Evolutionary conservation across 768 basidiomycete genomes (phyloP).

Genomic region (Suillus occidentalis): DNA sequence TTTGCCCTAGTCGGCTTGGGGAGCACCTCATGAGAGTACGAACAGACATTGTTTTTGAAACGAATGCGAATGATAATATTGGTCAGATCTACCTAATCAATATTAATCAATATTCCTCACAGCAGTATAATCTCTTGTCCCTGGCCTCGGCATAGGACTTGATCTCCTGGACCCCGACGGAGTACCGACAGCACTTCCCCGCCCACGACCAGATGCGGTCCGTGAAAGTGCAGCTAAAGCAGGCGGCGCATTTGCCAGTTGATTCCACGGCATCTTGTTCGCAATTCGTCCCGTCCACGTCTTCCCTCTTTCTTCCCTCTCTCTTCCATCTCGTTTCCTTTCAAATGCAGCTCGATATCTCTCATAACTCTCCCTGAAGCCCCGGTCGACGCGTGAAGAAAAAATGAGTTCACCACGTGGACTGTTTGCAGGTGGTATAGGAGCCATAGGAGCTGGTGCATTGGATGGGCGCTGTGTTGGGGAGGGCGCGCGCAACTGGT

Average conservation of each 20-base stretch:
- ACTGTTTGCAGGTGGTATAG: slow-evolving; percentile 87
- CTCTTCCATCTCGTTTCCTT: slow-evolving; percentile 65
- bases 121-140: slow-evolving; percentile 25
- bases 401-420: slow-evolving; percentile 97
- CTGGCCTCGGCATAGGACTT: slow-evolving; percentile 33
- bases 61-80: neutral
- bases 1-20: neutral
- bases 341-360: slow-evolving; percentile 89
- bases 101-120: slow-evolving; percentile 18
- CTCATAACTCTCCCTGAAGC: slow-evolving; percentile 90
- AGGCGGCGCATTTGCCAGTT: slow-evolving; percentile 8
- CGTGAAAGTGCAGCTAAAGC: slow-evolving; percentile 20
- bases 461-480: slow-evolving; percentile 35
- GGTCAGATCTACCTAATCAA: neutral
- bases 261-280: slow-evolving; percentile 31
- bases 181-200: slow-evolving; percentile 28
- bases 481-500: slow-evolving; percentile 22
- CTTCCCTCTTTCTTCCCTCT: slow-evolving; percentile 36
- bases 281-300: slow-evolving; percentile 32
- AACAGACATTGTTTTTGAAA: neutral
- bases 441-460: slow-evolving; percentile 47
- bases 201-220: slow-evolving; percentile 25
- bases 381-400: slow-evolving; percentile 78
- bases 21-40: neutral
- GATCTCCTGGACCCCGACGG: slow-evolving; percentile 33